Evolutionary conservation across 2,329 filamentous ascomycete species (phyloP).

Genomic region (Thielaviopsis populi): DNA sequence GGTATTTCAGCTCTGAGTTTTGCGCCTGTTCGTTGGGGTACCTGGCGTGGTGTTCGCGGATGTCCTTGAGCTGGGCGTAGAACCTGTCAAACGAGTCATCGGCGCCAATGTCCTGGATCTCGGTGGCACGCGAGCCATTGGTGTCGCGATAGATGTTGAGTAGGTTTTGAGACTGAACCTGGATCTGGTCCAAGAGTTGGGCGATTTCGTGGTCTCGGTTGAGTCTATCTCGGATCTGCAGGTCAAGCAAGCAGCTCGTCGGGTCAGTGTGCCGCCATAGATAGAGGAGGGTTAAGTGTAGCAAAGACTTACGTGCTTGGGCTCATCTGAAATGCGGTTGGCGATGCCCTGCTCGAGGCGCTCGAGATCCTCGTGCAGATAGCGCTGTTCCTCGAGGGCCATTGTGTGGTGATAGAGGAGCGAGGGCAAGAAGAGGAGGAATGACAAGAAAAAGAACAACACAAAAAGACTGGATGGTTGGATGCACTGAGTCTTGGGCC

Average conservation of each 20-base stretch:
- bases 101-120: slow-evolving; percentile 69
- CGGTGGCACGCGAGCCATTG: slow-evolving; percentile 54
- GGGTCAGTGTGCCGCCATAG: neutral
- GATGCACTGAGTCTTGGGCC: too few species aligned
- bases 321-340: slow-evolving; percentile 77
- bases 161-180: slow-evolving; percentile 67
- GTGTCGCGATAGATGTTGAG: slow-evolving; percentile 73
- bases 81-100: slow-evolving; percentile 86
- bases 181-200: slow-evolving; percentile 73
- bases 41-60: slow-evolving; percentile 75
- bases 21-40: slow-evolving; percentile 93
- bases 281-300: neutral
- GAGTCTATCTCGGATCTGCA: slow-evolving; percentile 70
- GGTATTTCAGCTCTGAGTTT: slow-evolving; percentile 87
- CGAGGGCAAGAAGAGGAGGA: neutral
- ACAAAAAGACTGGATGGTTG: too few species aligned
- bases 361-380: slow-evolving; percentile 91
- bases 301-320: slow-evolving; percentile 54
- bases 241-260: slow-evolving; percentile 17
- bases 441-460: too few species aligned
- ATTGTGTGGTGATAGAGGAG: slow-evolving; percentile 28
- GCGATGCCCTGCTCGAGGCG: slow-evolving; percentile 86
- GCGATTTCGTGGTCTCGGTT: slow-evolving; percentile 85
- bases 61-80: slow-evolving; percentile 65
- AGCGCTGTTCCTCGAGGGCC: slow-evolving; percentile 86